Evolutionary conservation across 768 basidiomycete species (phyloP), one percentile per base, ranked within the genome.

Genomic region (Boletus reticuloceps): DNA sequence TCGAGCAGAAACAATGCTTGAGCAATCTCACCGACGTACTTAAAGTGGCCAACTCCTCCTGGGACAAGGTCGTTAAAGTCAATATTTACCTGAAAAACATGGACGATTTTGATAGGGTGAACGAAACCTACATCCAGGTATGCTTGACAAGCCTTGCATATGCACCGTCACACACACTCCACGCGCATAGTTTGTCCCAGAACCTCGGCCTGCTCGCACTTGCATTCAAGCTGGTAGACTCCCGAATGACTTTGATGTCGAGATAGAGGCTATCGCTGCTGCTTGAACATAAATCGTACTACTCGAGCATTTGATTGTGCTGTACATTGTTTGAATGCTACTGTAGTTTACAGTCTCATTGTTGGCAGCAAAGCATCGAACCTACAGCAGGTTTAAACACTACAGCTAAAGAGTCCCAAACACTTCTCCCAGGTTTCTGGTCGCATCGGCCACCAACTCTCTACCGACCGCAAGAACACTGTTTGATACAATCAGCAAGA

Each of bases 201-300:
- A 66, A 32, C 81, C 80, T 16, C 89, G 89, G 72, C 90, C 89
- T 12, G 83, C 88, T 9, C 73, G 89, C 51, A 88, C 86, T 10
- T 87, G 85, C 68, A 88, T 92, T 58, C 87, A 90, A 72, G 86
- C 83, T 13, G 85, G 79, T 9, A 79, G 79, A 59, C 75, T 90
- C 36, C 88, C 88, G 1, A 76, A 77, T 60, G 86, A 87, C 56
- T 86, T 88, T 7, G 79, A 86, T 60, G 77, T 89, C 41, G 89
- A 91, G 74, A 84, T 89, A 39, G 88, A 89, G 68, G 82, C 78
- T 9, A 84, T 86, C 55, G 83, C 85, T n/a, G 68, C 78, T 32
- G 58, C 53, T 42, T 68, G 48, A 63, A 14, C 22, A 14, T 16
- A 16, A n/a, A 12, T 38, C 41, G 6, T 38, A 55, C 29, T 31